Evolutionary conservation across 1,284 basidiomycete genomes (phyloP).

Genomic region (Papiliotrema terrestris): DNA sequence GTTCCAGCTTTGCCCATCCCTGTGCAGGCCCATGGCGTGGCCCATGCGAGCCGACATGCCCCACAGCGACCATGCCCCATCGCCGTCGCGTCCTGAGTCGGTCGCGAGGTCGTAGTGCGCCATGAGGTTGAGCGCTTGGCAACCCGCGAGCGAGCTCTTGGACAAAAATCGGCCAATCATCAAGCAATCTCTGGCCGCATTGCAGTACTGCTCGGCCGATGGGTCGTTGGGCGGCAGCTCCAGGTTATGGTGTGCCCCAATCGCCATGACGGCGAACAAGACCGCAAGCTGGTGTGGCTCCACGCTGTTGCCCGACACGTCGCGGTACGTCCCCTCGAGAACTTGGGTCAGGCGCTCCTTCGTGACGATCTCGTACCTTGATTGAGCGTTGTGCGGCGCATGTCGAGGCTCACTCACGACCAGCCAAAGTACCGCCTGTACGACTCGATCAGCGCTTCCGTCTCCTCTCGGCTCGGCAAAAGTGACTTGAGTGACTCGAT

Average conservation of each 20-base stretch:
- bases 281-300: constrained; percentile 35
- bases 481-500: not conserved
- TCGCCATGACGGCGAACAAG: constrained; percentile 36
- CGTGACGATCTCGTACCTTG: too few relatives aligned
- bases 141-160: constrained; percentile 33
- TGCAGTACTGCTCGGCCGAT: constrained; percentile 30
- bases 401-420: not conserved
- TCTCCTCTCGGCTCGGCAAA: not conserved
- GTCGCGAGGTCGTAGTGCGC: constrained; percentile 17
- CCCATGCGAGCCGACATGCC: constrained; percentile 17
- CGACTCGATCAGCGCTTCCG: not conserved
- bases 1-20: not conserved
- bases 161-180: constrained; percentile 36
- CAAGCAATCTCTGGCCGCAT: constrained; percentile 30
- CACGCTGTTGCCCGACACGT: not conserved
- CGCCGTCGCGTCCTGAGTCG: constrained; percentile 2
- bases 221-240: constrained; percentile 36
- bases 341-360: too few relatives aligned
- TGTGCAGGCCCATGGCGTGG: constrained; percentile 4
- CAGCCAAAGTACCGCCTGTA: not conserved
- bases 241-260: constrained; percentile 38
- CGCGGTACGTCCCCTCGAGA: not conserved
- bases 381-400: too few relatives aligned
- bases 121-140: constrained; percentile 32
- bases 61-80: constrained; percentile 22